Percentiles rank a stretch among this genome's conserved stretches.
phyloP scores from a whole-genome alignment of 768 basidiomycete genomes.

The Omphalotus guepiniiformis region DNA sequence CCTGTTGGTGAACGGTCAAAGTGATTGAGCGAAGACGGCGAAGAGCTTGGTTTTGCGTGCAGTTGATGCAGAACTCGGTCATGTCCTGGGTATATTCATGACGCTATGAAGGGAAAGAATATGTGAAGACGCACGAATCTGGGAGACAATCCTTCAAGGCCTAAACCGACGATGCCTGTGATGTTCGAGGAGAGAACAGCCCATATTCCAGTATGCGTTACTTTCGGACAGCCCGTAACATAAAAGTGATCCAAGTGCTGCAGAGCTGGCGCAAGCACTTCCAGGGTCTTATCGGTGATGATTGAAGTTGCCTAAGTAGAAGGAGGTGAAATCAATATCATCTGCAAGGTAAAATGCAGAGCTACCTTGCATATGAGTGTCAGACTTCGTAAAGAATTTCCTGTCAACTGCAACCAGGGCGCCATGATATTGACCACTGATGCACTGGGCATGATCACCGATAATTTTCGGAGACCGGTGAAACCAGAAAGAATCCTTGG shows the following conservation, averaged over 20 bases:
- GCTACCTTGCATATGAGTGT: slow-evolving; percentile 69
- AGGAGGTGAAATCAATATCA: not conserved
- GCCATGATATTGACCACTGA: not conserved
- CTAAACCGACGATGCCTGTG: slow-evolving; percentile 47
- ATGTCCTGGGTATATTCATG: slow-evolving; percentile 44
- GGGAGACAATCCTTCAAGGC: slow-evolving; percentile 59
- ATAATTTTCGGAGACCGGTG: slow-evolving; percentile 47
- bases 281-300: slow-evolving; percentile 55
- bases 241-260: slow-evolving; percentile 50
- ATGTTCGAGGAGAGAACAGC: slow-evolving; percentile 42
- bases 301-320: slow-evolving; percentile 47
- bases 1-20: slow-evolving; percentile 41
- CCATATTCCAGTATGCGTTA: slow-evolving; percentile 60
- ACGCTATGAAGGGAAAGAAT: not conserved
- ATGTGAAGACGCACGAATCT: slow-evolving; percentile 45
- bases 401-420: slow-evolving; percentile 29
- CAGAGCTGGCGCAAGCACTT: slow-evolving; percentile 45
- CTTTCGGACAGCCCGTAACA: slow-evolving; percentile 64
- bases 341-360: not conserved
- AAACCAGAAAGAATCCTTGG: slow-evolving; percentile 48
- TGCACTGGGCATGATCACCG: slow-evolving; percentile 70
- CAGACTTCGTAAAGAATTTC: slow-evolving; percentile 42
- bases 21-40: slow-evolving; percentile 51
- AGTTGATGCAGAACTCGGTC: slow-evolving; percentile 36
- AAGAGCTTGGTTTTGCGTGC: slow-evolving; percentile 32